Evolutionary conservation across 2,329 filamentous ascomycete species (phyloP), one percentile per base, ranked within the genome.

Genomic region (Aspergillus ibericus): DNA sequence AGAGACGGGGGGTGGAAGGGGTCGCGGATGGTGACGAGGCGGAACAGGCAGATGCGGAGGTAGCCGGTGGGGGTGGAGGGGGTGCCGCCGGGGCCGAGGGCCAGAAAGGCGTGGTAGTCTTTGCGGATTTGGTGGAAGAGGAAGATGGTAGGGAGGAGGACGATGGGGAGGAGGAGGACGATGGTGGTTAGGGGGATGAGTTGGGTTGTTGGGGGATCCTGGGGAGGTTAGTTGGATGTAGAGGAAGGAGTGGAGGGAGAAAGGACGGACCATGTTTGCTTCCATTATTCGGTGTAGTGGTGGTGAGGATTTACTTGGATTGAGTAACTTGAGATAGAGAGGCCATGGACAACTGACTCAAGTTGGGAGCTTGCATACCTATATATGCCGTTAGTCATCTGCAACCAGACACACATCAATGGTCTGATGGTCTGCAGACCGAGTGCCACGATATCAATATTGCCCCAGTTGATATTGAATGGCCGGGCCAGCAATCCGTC

Each of bases 71-170:
- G 83, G 0, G 89, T 95, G 2, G 87, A 83, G 0, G 91, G 90
- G 0, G 90, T 93, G 59, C 91, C 91, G 22, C 91, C 91, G 0
- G 90, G 91, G 0, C 91, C 91, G 18, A 96, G 85, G 38, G 84
- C 84, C 63, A 93, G 78, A 75, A 92, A 95, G 71, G 88, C 88
- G 54, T 81, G 78, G 75, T 92, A 95, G 60, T 69, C 70, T 58
- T 65, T 65, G 44, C 62, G 68, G 78, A 93, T 90, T 69, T 86
- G 85, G 69, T 86, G 85, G 66, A 90, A 75, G 59, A 79, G 69
- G 59, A 68, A 58, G n/a, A 83, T 64, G 52, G 87, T 77, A 50
- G 86, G 68, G 51, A 78, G 69, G 63, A 83, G 79, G 40, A 63
- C 25, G 38, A 66, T 36, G 34, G 56, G 25, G 49, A 64, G 25